A percentile compares a stretch with the other conserved stretches of the same genome.
phyloP scores from a whole-genome alignment of 805 yeast genomes.

The Pichia nanzhaoensis region DNA sequence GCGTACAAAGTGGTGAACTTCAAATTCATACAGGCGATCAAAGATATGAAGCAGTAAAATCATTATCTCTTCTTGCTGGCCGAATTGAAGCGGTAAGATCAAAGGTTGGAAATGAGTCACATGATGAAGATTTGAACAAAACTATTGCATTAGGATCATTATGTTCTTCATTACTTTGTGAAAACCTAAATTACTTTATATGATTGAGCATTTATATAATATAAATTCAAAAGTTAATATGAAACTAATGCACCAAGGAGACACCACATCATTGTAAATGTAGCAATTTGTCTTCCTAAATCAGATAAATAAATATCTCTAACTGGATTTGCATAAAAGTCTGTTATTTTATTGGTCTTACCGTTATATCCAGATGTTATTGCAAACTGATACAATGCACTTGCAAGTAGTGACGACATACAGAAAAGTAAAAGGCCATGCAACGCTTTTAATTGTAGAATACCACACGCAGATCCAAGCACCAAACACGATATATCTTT shows the following conservation, averaged over 20 bases:
- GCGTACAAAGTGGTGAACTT: constrained; percentile 7
- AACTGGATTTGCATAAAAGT: constrained; percentile 35
- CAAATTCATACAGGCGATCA: neutral
- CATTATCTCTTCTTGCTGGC: constrained; percentile 12
- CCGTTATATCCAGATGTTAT: constrained; percentile 11
- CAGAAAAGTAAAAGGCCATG: constrained; percentile 42
- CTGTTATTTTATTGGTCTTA: neutral
- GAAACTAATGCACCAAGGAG: constrained; percentile 41
- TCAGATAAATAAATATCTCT: constrained; percentile 38
- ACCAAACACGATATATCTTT: constrained; percentile 42
- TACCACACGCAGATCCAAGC: constrained; percentile 50
- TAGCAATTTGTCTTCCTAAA: constrained; percentile 41
- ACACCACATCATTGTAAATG: constrained; percentile 56
- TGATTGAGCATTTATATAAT: no score
- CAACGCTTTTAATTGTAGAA: constrained; percentile 43
- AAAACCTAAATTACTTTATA: constrained; percentile 5
- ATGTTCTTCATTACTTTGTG: constrained; percentile 5
- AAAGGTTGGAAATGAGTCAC: neutral
- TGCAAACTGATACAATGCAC: constrained; percentile 22
- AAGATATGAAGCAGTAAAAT: constrained; percentile 9
- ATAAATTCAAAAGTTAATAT: neutral
- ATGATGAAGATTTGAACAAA: neutral
- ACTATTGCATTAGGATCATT: constrained; percentile 5
- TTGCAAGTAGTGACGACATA: constrained; percentile 30
- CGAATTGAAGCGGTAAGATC: neutral